Conservation (phyloP, 1,284 basidiomycete genomes). For the Anthracocystis walkeri region DNA sequence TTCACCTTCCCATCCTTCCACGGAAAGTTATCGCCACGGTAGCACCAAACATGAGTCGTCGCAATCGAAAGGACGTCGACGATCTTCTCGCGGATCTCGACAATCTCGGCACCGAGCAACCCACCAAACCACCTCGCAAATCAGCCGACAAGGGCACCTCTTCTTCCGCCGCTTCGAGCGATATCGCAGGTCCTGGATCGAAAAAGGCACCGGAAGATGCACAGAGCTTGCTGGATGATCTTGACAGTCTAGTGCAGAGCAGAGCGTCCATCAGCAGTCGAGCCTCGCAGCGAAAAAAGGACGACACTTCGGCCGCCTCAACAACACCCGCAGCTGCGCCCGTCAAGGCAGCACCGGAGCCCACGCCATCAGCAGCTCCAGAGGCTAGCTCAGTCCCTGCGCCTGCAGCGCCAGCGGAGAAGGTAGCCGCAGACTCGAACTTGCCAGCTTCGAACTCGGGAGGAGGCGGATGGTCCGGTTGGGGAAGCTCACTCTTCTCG, state of each 20-base stretch:
- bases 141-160: slow-evolving; percentile 28
- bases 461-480: slow-evolving; percentile 78
- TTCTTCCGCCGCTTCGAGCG: slow-evolving; percentile 13
- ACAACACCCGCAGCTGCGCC: slow-evolving; percentile 1
- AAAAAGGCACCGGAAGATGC: slow-evolving; percentile 57
- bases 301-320: slow-evolving; percentile 10
- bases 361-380: slow-evolving; percentile 1
- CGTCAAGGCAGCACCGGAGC: slow-evolving; percentile 3
- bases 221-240: slow-evolving; percentile 67
- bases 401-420: slow-evolving; percentile 1
- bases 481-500: slow-evolving; percentile 74
- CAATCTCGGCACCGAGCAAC: slow-evolving; percentile 52
- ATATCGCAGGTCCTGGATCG: slow-evolving; percentile 3
- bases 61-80: slow-evolving; percentile 63
- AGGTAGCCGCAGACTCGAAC: slow-evolving; percentile 66
- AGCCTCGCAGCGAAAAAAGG: slow-evolving; percentile 40
- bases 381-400: background rate
- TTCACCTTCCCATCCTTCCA: background rate
- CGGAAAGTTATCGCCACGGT: no score
- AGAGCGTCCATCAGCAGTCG: slow-evolving; percentile 43
- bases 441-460: slow-evolving; percentile 76
- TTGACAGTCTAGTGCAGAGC: slow-evolving; percentile 67
- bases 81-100: slow-evolving; percentile 67
- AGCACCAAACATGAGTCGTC: slow-evolving; percentile 36
- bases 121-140: slow-evolving; percentile 27